A percentile compares a stretch with the other conserved stretches of the same genome.
Evolutionary conservation across 805 yeast species (phyloP).

Genomic region (Candida glaebosa): DNA sequence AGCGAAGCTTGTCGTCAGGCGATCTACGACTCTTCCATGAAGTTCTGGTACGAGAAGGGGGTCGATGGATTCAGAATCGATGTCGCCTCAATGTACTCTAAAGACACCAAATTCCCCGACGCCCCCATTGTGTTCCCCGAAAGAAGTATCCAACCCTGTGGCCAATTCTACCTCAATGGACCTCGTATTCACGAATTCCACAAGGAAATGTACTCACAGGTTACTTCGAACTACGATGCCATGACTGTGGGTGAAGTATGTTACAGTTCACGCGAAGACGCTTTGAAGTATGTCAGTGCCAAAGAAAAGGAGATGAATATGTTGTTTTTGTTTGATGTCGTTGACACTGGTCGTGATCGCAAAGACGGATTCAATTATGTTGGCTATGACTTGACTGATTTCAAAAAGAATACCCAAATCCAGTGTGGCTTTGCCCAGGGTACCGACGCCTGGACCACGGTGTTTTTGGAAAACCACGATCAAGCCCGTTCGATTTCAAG

Average conservation of each 20-base stretch:
- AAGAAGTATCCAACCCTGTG: constrained; percentile 38
- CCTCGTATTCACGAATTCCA: constrained; percentile 59
- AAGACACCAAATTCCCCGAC: constrained; percentile 43
- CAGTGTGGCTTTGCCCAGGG: constrained; percentile 39
- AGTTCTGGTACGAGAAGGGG: constrained; percentile 54
- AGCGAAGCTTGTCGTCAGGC: constrained; percentile 34
- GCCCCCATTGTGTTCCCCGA: constrained; percentile 46
- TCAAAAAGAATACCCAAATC: constrained; percentile 36
- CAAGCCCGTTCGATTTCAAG: constrained; percentile 53
- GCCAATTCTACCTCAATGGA: constrained; percentile 36
- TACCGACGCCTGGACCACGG: constrained; percentile 59
- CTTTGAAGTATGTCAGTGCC: constrained; percentile 42
- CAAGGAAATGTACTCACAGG: constrained; percentile 44
- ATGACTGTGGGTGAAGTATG: constrained; percentile 61
- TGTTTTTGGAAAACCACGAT: constrained; percentile 57
- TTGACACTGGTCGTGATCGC: constrained; percentile 34
- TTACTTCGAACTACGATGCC: constrained; percentile 45
- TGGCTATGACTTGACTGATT: constrained; percentile 33
- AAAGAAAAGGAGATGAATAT: constrained; percentile 33
- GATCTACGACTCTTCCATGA: constrained; percentile 45
- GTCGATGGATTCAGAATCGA: constrained; percentile 60
- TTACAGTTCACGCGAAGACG: constrained; percentile 36
- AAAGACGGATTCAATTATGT: constrained; percentile 31
- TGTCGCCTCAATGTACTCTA: constrained; percentile 51
- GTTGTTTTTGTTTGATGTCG: constrained; percentile 33